These are phyloP conservation scores for Tripidium arundinaceum DNA, from an alignment of 202 grass and related monocot species.

Conservation along the genomic window DNA sequence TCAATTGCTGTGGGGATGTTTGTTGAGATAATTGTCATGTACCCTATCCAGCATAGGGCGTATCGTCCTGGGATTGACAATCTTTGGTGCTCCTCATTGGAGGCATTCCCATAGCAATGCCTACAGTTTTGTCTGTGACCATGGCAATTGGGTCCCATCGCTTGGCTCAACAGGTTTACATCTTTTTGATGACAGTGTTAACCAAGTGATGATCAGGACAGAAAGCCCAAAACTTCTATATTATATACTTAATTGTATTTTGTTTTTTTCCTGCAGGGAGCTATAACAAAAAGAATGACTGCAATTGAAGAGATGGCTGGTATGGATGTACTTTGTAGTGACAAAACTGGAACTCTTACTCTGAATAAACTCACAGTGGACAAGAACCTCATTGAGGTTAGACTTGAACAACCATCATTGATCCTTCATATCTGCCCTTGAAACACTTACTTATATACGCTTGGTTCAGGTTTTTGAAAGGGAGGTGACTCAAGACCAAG, in stretches of 20 bases:
- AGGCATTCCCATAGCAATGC: conserved; percentile 97
- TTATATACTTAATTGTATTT: too few relatives aligned
- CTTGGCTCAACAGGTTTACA: conserved; percentile 84
- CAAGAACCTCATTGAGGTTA: conserved; percentile 80
- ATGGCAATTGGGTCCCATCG: conserved; percentile 98
- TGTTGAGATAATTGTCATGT: conserved; percentile 91
- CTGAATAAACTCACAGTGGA: conserved; percentile 92
- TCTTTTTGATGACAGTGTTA: too few relatives aligned
- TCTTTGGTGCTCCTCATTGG: conserved; percentile 95
- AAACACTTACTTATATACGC: too few relatives aligned
- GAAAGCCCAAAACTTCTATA: too few relatives aligned
- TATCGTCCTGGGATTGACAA: conserved; percentile 95
- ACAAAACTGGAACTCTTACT: conserved; percentile 95
- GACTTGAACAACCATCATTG: too few relatives aligned
- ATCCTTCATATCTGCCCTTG: too few relatives aligned
- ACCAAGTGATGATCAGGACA: too few relatives aligned
- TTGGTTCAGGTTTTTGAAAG: conserved; percentile 89
- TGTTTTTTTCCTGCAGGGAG: too few relatives aligned
- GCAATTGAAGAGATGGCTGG: conserved; percentile 99
- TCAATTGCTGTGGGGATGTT: conserved; percentile 84
- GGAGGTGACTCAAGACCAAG: conserved; percentile 62
- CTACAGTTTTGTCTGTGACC: conserved; percentile 87
- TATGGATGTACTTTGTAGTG: conserved; percentile 99
- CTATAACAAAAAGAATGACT: conserved; percentile 99
- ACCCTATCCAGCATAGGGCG: conserved; percentile 64